phyloP scores from a whole-genome alignment of 805 yeast species.

The Ogataea ramenticola region DNA sequence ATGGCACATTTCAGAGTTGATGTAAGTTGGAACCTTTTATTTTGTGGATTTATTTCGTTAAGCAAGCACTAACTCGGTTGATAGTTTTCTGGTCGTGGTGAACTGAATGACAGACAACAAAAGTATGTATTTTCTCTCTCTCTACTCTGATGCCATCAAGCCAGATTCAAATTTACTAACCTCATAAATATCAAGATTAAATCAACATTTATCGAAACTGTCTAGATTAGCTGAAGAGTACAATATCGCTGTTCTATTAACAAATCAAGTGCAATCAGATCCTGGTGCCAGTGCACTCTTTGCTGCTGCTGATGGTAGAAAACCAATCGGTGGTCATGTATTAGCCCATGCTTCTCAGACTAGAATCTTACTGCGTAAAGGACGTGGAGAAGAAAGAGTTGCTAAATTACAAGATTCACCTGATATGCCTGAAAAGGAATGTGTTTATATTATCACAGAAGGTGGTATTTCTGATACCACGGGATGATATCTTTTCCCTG shows the following conservation, averaged over 20 bases:
- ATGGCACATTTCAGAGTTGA: constrained; percentile 78
- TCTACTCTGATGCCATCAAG: neutral
- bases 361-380: constrained; percentile 58
- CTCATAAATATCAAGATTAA: constrained; percentile 20
- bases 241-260: constrained; percentile 68
- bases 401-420: constrained; percentile 78
- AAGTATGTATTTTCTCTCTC: constrained; percentile 33
- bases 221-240: constrained; percentile 68
- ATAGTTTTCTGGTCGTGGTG: constrained; percentile 66
- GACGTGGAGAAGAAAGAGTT: constrained; percentile 73
- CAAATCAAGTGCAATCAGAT: constrained; percentile 77
- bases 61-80: neutral
- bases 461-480: constrained; percentile 17
- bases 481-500: no score
- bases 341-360: constrained; percentile 80
- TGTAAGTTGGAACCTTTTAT: no score
- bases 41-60: no score
- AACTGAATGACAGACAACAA: constrained; percentile 68
- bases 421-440: constrained; percentile 75
- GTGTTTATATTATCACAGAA: constrained; percentile 63
- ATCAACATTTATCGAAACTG: constrained; percentile 45
- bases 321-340: constrained; percentile 81
- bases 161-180: neutral
- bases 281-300: constrained; percentile 77
- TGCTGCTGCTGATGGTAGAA: constrained; percentile 77